Evolutionary conservation across 768 basidiomycete genomes (phyloP).

Genomic region (Suillus clintonianus): DNA sequence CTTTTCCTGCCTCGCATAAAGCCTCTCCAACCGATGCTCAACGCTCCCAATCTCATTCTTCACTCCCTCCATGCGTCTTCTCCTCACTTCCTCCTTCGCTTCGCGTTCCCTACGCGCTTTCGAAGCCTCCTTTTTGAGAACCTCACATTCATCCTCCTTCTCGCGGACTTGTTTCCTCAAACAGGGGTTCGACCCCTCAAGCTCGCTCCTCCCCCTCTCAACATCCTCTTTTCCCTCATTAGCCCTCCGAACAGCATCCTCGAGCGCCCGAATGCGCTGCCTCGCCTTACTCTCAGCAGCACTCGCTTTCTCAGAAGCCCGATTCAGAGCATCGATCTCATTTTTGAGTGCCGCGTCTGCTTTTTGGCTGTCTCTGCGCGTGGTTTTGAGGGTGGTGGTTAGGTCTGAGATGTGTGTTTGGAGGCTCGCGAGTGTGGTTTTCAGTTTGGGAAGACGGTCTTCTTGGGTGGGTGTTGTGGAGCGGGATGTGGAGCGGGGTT

Average conservation of each 20-base stretch:
- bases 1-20: constrained; percentile 65
- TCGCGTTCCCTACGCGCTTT: constrained; percentile 46
- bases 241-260: constrained; percentile 85
- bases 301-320: constrained; percentile 78
- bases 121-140: constrained; percentile 47
- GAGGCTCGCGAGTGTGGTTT: constrained; percentile 63
- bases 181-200: constrained; percentile 42
- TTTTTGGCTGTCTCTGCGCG: constrained; percentile 81
- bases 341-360: constrained; percentile 77
- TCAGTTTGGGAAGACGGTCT: constrained; percentile 66
- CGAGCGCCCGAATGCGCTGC: constrained; percentile 85
- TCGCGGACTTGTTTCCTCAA: constrained; percentile 46
- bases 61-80: constrained; percentile 55
- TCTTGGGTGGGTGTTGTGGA: constrained; percentile 49
- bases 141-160: constrained; percentile 43
- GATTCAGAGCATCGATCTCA: constrained; percentile 83
- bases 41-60: constrained; percentile 58
- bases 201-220: constrained; percentile 38
- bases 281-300: constrained; percentile 76
- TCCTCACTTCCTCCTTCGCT: constrained; percentile 49
- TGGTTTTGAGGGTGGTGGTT: constrained; percentile 68
- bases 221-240: constrained; percentile 53
- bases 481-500: constrained; percentile 25
- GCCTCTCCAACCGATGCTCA: constrained; percentile 65
- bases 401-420: constrained; percentile 70